Base-by-base conservation (phyloP, 768 basidiomycete species). In the Lactifluus rugatus region DNA sequence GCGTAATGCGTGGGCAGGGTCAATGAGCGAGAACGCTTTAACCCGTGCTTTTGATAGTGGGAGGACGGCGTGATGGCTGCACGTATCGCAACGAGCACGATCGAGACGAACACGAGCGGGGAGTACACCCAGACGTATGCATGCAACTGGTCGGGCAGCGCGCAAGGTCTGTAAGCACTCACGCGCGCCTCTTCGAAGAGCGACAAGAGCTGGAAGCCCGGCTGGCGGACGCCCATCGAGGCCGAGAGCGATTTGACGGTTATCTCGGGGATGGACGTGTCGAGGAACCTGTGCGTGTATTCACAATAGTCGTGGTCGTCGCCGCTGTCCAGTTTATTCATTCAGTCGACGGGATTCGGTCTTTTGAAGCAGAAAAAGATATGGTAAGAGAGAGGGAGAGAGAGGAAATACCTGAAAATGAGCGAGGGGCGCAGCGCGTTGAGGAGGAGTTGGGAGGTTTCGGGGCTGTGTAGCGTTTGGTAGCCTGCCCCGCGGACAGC, bases 241-340 rank as follows among this genome's bases (percentile, higher is more conserved):
- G 93, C 90, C 13, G 91, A 92, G 66, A 96, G 76, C 2, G 91
- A 86, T 69, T 93, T 96, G 66, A 97, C 81, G 0, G 91, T 89
- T 19, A 94, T 78, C 72, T 98, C 94, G 51, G 77, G 79, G 13
- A 81, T 73, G 28, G 34, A n/a, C 36, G 58, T 58, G n/a, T 59
- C 60, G 54, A 61, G 61, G 53, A 70, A 67, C 62, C 71, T 63
- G 69, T 85, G 82, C 67, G 75, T 74, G 66, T 84, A 82, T 73
- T 89, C 89, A 70, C 95, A 98, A 63, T 94, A 92, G 66, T 97
- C 95, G 68, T 96, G 93, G 67, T 97, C 93, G 70, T 97, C 93
- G 5, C 91, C 95, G 64, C 89, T 92, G 58, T 48, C 9, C 45
- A 39, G 13, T 31, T n/a, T 16, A 48, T 54, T 25, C 14, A n/a